Base-by-base conservation (phyloP, 2,329 filamentous ascomycete genomes). In the Xylaria sp. region DNA sequence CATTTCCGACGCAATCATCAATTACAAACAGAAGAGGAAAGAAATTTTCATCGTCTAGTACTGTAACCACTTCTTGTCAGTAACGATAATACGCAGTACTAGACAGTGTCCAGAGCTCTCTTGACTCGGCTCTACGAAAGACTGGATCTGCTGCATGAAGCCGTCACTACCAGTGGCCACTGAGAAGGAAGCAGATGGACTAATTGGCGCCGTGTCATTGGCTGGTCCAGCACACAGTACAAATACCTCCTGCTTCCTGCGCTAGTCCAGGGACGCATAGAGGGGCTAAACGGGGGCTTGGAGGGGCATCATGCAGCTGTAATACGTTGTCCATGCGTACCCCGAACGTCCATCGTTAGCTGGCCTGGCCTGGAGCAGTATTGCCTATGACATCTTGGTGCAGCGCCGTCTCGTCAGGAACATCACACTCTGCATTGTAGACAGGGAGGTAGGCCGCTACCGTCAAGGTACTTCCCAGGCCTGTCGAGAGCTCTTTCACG, bases 321-420 rank as follows among this genome's bases (percentile, higher is more conserved):
- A 65, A 68, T 70, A 70, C 68, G 68, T 67, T 52, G 68, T 65
- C 58, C 46, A 58, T 63, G 61, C 39, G 65, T 70, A 70, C 58
- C 58, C 57, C 58, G 62, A 68, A 50, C 68, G 65, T 70, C 61
- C 52, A 56, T 65, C 65, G 50, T 41, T 65, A 68, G 61, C 68
- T 70, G 25, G 28, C 1, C 25, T 31, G 31, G 34, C 52, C 46
- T 31, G 28, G 31, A 64, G 65, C 59, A 6, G 51, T 2, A 18
- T 12, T 54, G 51, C 56, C 65, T 70, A 70, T 67, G 68, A 70
- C 65, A 70, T 67, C 60, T 65, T 67, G 61, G 56, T 65, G 65
- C 56, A 31, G 65, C 15, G 25, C 20, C 28, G 52, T 41, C 37
- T 52, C 31, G 10, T 3, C 57, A 48, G 57, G 57, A 54, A 54